Base-by-base conservation (phyloP, 176 grass and related monocot species). In the Raddia distichophylla region DNA sequence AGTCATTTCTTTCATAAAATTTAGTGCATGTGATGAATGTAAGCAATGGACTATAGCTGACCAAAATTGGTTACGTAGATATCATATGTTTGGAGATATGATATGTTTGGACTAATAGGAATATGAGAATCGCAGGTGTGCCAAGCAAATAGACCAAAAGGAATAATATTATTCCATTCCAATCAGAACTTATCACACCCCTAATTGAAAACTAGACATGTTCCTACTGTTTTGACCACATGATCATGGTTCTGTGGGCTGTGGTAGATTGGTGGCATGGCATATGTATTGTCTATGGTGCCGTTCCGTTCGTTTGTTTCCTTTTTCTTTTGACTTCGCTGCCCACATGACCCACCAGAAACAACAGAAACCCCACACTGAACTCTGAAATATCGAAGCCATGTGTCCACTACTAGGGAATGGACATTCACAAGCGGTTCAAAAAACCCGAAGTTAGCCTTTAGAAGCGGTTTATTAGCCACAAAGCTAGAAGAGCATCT, bases 201-300 rank as follows among this genome's bases (percentile, higher is more conserved):
- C 42, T 2, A 37, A 22, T 33, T 72, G 27, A 50, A 79, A 64
- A 55, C 9, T 35, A 12, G 13, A 13, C 71, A 27, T 65, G 8
- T 20, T 16, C 68, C 71, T 32, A 53, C 34, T 6, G 69, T 67
- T 60, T 75, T 67, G 77, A 47, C 53, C 17, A 44, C 56, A 14
- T 9, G 45, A 33, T 43, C 67, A 9, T 22, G 4, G 32, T 63
- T 71, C 52, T 47, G 67, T 81, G 64, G 64, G 63, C 85, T 57
- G 60, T 60, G 32, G 22, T 57, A 7, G 56, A 27, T 1, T 8
- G 4, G 20, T 22, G 5, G 27, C 10, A 40, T n/a, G 69, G 60
- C 49, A 51, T 10, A 40, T n/a, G 69, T n/a, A n/a, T n/a, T n/a
- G 60, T 58, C 37, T 15, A 40, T n/a, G 60, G 60, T 58, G 51